Conservation (phyloP, 1,284 basidiomycete species). For the Wallemia ichthyophaga region DNA sequence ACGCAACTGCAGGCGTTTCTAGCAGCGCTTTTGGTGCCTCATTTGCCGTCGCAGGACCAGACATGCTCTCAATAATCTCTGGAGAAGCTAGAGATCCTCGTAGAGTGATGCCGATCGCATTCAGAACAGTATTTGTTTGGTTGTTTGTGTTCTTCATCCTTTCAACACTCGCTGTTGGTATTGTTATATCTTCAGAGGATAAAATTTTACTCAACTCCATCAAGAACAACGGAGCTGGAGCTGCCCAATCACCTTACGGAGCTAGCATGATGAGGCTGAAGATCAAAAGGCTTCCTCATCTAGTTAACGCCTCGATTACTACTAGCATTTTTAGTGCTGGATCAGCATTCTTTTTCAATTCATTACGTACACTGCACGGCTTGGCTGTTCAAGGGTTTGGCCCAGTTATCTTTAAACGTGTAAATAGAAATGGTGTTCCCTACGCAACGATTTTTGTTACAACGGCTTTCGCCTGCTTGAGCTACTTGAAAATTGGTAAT, state of each 20-base stretch:
- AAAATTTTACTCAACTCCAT: constrained; percentile 6
- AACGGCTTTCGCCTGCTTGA: constrained; percentile 5
- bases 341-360: constrained; percentile 8
- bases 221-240: constrained; percentile 6
- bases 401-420: constrained; percentile 7
- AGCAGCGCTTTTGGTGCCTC: constrained; percentile 9
- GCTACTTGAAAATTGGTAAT: constrained; percentile 7
- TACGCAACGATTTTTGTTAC: constrained; percentile 7
- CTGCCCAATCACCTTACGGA: constrained; percentile 2
- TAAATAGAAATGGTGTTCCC: constrained; percentile 10
- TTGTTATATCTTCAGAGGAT: constrained; percentile 8
- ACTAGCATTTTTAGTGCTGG: not conserved
- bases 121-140: constrained; percentile 11
- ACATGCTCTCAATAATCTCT: constrained; percentile 9
- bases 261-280: too few species aligned
- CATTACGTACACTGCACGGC: constrained; percentile 7
- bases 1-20: constrained; percentile 12
- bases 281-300: too few species aligned
- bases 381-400: constrained; percentile 9
- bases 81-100: constrained; percentile 12
- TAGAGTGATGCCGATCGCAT: constrained; percentile 11
- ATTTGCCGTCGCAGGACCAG: constrained; percentile 12
- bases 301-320: too few species aligned
- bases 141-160: constrained; percentile 12
- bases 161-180: constrained; percentile 10